A percentile compares a stretch with the other conserved stretches of the same genome.
phyloP scores from a whole-genome alignment of 352 stramenopile species.

The Hyaloperonospora brassicae region DNA sequence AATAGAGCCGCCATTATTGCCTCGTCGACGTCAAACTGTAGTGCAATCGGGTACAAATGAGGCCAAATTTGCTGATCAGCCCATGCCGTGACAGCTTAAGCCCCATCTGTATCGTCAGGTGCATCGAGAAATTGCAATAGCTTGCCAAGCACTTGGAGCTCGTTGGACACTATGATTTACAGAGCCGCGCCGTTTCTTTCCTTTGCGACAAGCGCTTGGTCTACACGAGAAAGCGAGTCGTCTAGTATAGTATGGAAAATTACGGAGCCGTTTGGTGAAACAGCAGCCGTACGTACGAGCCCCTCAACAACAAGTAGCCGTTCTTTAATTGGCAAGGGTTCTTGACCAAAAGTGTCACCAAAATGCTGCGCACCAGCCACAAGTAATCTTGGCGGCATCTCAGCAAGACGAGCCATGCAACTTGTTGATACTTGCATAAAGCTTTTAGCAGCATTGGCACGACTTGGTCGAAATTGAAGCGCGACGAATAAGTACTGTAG shows the following conservation, averaged over 20 bases:
- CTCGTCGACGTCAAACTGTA: conserved; percentile 35
- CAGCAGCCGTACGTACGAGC: conserved; percentile 42
- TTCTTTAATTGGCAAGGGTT: conserved; percentile 41
- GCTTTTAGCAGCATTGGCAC: conserved; percentile 46
- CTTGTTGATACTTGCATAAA: conserved; percentile 64
- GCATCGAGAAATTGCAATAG: conserved; percentile 59
- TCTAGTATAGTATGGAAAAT: conserved; percentile 46
- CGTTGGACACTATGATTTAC: conserved; percentile 29
- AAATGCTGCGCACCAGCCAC: conserved; percentile 44
- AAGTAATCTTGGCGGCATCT: conserved; percentile 41
- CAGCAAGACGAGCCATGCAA: conserved; percentile 35
- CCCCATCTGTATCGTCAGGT: conserved; percentile 40
- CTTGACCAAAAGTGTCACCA: conserved; percentile 8
- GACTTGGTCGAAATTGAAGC: conserved; percentile 28
- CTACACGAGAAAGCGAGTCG: conserved; percentile 40
- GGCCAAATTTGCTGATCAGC: conserved; percentile 46
- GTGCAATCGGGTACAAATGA: conserved; percentile 41
- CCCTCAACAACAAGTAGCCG: conserved; percentile 60
- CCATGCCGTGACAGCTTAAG: conserved; percentile 37
- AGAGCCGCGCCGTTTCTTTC: conserved; percentile 17
- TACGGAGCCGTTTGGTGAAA: conserved; percentile 37
- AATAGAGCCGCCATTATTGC: conserved; percentile 50
- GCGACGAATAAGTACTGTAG: conserved; percentile 51
- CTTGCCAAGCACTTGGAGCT: conserved; percentile 61
- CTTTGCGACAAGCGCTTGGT: conserved; percentile 29